phyloP scores from a whole-genome alignment of 768 basidiomycete genomes.

The Podaxis sp. region DNA sequence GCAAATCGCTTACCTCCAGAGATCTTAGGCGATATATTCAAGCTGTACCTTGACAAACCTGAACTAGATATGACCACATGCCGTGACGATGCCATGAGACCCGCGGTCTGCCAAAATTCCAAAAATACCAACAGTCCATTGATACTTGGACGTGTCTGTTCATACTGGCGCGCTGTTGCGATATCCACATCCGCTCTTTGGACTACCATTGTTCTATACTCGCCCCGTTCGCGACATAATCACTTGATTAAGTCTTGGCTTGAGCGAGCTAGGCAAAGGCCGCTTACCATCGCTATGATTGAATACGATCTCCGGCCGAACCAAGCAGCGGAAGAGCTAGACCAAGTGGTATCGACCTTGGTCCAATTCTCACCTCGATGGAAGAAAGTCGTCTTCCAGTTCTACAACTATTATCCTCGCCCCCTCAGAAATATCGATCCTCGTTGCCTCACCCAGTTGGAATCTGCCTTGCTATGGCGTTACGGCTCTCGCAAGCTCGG shows the following conservation, averaged over 20 bases:
- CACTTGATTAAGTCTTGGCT: not conserved
- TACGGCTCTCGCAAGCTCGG: not conserved
- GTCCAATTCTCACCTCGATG: not conserved
- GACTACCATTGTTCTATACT: not conserved
- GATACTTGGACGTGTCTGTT: not conserved
- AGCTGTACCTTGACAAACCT: not conserved
- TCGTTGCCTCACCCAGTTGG: not conserved
- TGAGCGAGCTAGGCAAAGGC: not conserved
- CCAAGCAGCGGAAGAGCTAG: not conserved
- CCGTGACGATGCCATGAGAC: not conserved
- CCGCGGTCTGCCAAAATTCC: not conserved
- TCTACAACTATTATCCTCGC: not conserved
- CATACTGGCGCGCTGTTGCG: not conserved
- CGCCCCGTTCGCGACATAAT: not conserved
- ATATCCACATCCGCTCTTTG: not conserved
- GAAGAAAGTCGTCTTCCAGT: not conserved
- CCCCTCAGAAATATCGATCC: not conserved
- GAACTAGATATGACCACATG: not conserved
- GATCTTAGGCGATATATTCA: not conserved
- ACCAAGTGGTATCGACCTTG: not conserved
- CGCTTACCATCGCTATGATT: not conserved
- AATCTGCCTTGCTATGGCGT: not conserved
- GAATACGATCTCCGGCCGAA: not conserved
- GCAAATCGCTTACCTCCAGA: not conserved
- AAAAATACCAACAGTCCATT: not conserved